phyloP scores from a whole-genome alignment of 345 rosid species.

The Trapa bicornis region DNA sequence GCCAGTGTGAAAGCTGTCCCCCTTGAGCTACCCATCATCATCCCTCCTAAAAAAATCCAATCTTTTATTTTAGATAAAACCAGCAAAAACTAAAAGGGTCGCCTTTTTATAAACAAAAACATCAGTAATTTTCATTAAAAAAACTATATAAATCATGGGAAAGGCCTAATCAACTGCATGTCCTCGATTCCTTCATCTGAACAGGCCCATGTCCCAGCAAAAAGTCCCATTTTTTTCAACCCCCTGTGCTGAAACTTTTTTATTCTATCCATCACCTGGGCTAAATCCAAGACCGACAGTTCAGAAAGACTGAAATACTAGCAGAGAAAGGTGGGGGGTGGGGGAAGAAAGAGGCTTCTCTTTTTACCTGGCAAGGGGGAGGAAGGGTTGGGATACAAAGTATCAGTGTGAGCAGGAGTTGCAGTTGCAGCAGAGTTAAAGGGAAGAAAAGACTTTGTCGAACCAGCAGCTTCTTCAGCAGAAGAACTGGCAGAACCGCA shows the following conservation, averaged over 20 bases:
- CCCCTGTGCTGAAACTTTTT: too few species aligned
- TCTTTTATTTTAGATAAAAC: background rate
- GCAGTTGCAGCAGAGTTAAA: slow-evolving; percentile 12
- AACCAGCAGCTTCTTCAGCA: slow-evolving; percentile 3
- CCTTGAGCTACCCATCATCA: slow-evolving; percentile 28
- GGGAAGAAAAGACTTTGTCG: background rate
- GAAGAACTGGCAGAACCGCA: slow-evolving; percentile 24
- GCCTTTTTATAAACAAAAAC: background rate
- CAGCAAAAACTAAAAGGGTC: background rate
- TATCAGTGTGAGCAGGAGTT: slow-evolving; percentile 11
- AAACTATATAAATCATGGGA: background rate
- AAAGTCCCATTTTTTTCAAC: too few species aligned
- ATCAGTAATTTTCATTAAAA: background rate
- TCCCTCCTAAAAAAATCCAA: slow-evolving; percentile 18
- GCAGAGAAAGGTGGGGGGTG: too few species aligned
- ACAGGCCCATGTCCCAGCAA: too few species aligned
- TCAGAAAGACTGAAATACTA: too few species aligned
- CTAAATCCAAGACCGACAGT: too few species aligned
- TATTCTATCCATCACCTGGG: too few species aligned
- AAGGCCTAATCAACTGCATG: too few species aligned
- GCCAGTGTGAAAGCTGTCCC: slow-evolving; percentile 34
- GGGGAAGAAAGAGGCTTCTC: slow-evolving; percentile 15
- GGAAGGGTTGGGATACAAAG: slow-evolving; percentile 17
- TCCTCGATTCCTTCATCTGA: too few species aligned
- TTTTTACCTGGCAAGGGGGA: slow-evolving; percentile 9